A percentile compares a stretch with the other conserved stretches of the same genome.
Evolutionary conservation across 768 basidiomycete species (phyloP).

Genomic region (Arthromyces matolae): DNA sequence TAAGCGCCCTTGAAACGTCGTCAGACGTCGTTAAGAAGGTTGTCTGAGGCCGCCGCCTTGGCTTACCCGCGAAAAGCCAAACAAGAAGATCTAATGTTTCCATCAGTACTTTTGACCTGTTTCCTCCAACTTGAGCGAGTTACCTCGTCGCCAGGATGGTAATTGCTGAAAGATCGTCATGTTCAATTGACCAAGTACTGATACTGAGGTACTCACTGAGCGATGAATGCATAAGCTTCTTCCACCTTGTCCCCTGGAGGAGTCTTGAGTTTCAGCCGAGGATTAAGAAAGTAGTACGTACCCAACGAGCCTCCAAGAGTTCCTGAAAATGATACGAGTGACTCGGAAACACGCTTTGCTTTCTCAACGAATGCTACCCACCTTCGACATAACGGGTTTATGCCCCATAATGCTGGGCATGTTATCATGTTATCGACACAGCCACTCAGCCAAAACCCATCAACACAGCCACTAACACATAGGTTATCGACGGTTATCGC

Average conservation of each 20-base stretch:
- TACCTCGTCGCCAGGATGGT: constrained; percentile 69
- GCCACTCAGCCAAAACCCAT: no score
- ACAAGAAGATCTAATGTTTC: constrained; percentile 60
- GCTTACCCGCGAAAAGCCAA: constrained; percentile 70
- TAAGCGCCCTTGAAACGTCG: constrained; percentile 52
- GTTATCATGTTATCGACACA: no score
- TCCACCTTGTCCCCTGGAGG: constrained; percentile 64
- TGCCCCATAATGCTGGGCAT: no score
- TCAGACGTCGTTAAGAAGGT: constrained; percentile 1
- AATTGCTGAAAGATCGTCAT: constrained; percentile 49
- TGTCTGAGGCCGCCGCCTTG: no score
- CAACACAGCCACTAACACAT: no score
- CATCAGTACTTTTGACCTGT: not conserved
- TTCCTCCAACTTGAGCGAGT: not conserved
- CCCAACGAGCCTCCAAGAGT: constrained; percentile 63
- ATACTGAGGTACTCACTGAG: constrained; percentile 51
- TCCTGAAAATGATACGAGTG: no score
- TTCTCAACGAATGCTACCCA: no score
- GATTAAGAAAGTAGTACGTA: constrained; percentile 19
- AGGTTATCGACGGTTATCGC: no score
- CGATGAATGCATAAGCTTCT: constrained; percentile 77
- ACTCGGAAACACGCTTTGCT: no score
- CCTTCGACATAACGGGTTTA: no score
- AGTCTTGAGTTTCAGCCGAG: no score
- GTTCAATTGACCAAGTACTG: not conserved